A percentile compares a stretch with the other conserved stretches of the same genome.
phyloP scores from a whole-genome alignment of 257 asterid genomes.

The Jaltomata sinuosa region DNA sequence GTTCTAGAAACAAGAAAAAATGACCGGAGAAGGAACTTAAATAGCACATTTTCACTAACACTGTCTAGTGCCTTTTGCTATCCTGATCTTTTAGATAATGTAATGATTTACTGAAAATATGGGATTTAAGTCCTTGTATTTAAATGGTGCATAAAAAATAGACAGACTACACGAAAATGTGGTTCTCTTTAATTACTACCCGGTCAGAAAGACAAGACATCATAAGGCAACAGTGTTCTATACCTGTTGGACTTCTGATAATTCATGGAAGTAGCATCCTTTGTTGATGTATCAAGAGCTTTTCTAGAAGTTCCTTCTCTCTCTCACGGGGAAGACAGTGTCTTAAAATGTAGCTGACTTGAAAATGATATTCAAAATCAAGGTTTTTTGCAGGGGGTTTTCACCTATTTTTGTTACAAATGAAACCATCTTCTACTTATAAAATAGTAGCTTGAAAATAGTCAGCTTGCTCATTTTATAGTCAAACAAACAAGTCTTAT shows the following conservation, averaged over 20 bases:
- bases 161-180: background rate
- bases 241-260: background rate
- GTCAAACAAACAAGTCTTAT: background rate
- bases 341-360: background rate
- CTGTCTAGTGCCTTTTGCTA: background rate
- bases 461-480: background rate
- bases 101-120: background rate
- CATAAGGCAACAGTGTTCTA: background rate
- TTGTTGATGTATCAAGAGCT: background rate
- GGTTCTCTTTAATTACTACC: background rate
- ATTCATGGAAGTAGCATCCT: background rate
- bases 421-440: background rate
- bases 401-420: background rate
- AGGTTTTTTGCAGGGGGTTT: background rate
- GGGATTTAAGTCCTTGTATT: background rate
- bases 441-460: background rate
- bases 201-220: background rate
- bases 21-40: background rate
- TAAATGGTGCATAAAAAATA: background rate
- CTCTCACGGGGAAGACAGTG: background rate
- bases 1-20: background rate
- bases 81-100: background rate
- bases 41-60: background rate
- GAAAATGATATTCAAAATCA: background rate
- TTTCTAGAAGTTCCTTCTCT: background rate